Conservation (phyloP, 495 filamentous ascomycete species). For the Penicillium malachiteum region DNA sequence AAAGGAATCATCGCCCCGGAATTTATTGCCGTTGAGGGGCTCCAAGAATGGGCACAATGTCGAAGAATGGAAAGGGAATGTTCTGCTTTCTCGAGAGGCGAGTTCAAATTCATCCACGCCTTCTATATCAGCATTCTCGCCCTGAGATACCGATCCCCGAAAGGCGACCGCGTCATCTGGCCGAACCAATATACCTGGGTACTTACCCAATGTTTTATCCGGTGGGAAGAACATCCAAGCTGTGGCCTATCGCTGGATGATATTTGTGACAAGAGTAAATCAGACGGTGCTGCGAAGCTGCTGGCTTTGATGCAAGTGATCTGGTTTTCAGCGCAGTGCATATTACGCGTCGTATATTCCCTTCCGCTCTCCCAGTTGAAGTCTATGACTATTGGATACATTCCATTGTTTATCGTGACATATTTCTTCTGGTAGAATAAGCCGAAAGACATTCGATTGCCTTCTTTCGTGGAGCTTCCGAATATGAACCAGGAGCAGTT, state of each 20-base stretch:
- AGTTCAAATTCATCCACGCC: conserved; percentile 31
- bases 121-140: conserved; percentile 43
- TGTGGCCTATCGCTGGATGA: conserved; percentile 33
- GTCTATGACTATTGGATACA: conserved; percentile 36
- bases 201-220: conserved; percentile 25
- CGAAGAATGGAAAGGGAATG: conserved; percentile 27
- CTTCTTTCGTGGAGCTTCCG: conserved; percentile 32
- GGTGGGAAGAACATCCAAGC: conserved; percentile 24
- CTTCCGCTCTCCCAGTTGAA: conserved; percentile 38
- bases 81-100: conserved; percentile 13
- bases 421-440: conserved; percentile 43
- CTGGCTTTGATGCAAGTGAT: conserved; percentile 28
- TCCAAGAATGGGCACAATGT: conserved; percentile 38
- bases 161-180: conserved; percentile 31
- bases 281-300: conserved; percentile 33
- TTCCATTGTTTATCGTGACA: conserved; percentile 31
- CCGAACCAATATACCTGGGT: conserved; percentile 37
- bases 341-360: conserved; percentile 22
- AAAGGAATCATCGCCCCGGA: conserved; percentile 36
- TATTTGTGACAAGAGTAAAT: conserved; percentile 38
- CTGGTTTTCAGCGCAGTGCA: conserved; percentile 34
- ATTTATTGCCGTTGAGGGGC: conserved; percentile 37
- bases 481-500: conserved; percentile 25
- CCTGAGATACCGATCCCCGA: conserved; percentile 28
- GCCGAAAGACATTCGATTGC: conserved; percentile 34